Base-by-base conservation (phyloP, 148 eudicot genomes). In the Amaranthus hypochondriacus region DNA sequence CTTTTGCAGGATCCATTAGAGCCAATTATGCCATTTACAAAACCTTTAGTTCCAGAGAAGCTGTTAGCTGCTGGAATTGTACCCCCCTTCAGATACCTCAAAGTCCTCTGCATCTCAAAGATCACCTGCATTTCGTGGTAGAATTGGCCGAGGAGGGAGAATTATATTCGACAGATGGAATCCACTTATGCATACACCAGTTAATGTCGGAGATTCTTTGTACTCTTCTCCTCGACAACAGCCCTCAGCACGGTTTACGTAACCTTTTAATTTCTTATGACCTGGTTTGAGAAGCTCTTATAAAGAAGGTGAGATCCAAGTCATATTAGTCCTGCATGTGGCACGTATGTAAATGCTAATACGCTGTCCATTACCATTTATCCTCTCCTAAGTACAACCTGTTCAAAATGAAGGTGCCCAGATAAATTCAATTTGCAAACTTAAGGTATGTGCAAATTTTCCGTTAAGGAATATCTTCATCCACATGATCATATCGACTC, bases 131-230 rank as follows among this genome's bases (percentile, higher is more conserved):
- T 75, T 87, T 12, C 93, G 84, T 18, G 98, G 98, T 75, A 86
- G 98, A 80, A 92, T 95, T 6, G 98, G 98, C 28, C 82, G 98
- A 68, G 98, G 98, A 53, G 98, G 98, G 10, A 81, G 98, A 62
- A 88, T 95, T 6, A 82, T 95, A 73, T 95, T 95, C 55, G 98
- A 95, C 73, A 79, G 98, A 81, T 92, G 98, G 89, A 94, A 91
- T 74, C 97, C 98, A 7, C 87, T 94, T 49, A 82, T 84, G 83
- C 88, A 86, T 73, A 77, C 89, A 8, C 93, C 93, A 55, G 73
- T 89, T 3, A 86, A 89, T 56, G 79, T 79, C 42, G 87, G 81
- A 43, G 85, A 90, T 70, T 78, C 93, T 28, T 59, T 82, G 42
- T 88, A 84, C 78, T 81, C 84, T 55, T 86, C 90, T 6, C 84